phyloP scores from a whole-genome alignment of 2,329 filamentous ascomycete species.

The Podosphaera aphanis region DNA sequence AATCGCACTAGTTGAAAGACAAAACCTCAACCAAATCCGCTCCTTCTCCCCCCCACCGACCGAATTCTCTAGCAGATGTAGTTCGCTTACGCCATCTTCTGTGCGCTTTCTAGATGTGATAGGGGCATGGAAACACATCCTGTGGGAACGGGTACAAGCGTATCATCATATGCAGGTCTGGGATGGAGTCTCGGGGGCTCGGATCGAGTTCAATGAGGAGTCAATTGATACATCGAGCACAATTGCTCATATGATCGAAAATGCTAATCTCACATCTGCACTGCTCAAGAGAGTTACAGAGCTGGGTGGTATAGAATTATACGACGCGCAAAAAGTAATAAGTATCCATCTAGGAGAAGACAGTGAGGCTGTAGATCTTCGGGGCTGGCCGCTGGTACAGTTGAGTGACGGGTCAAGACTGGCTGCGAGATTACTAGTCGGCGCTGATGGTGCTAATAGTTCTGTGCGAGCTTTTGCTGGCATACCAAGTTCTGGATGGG shows the following conservation, averaged over 20 bases:
- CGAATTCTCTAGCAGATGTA: slow-evolving; percentile 80
- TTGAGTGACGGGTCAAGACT: slow-evolving; percentile 42
- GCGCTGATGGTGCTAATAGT: slow-evolving; percentile 85
- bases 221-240: slow-evolving; percentile 35
- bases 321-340: slow-evolving; percentile 57
- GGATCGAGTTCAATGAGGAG: slow-evolving; percentile 69
- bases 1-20: slow-evolving; percentile 73
- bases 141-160: slow-evolving; percentile 49
- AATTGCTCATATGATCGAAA: slow-evolving; percentile 94
- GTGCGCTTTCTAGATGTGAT: slow-evolving; percentile 62
- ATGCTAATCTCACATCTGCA: slow-evolving; percentile 63
- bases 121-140: slow-evolving; percentile 64
- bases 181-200: slow-evolving; percentile 74
- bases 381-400: slow-evolving; percentile 67
- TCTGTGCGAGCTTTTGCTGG: slow-evolving; percentile 76
- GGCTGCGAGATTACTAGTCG: slow-evolving; percentile 64
- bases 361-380: slow-evolving; percentile 47
- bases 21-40: slow-evolving; percentile 50
- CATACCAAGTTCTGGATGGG: slow-evolving; percentile 74
- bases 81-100: slow-evolving; percentile 75
- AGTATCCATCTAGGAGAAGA: slow-evolving; percentile 54
- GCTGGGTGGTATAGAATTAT: slow-evolving; percentile 43
- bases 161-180: slow-evolving; percentile 97
- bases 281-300: slow-evolving; percentile 49
- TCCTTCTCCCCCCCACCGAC: slow-evolving; percentile 41